Percentiles rank a stretch among this genome's conserved stretches.
These are phyloP conservation scores for Linnemannia hyalina DNA, from an alignment of 192 early-diverging fungal genomes.

Conservation along the genomic window DNA sequence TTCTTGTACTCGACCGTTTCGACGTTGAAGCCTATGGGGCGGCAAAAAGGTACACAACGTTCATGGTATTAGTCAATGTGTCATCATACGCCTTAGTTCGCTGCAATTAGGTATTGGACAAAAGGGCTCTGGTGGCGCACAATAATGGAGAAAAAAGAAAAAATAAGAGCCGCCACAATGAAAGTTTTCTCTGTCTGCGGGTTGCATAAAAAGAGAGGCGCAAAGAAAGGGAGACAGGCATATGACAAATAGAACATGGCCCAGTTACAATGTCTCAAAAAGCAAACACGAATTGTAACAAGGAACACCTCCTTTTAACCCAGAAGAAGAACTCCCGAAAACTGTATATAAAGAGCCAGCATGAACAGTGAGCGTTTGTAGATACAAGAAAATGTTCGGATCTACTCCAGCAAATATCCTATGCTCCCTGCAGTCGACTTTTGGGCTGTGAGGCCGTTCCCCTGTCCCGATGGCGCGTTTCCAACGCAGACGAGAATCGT, in stretches of 20 bases:
- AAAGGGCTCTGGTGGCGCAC: not conserved
- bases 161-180: not conserved
- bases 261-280: not conserved
- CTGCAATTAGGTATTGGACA: not conserved
- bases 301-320: not conserved
- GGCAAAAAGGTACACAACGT: not conserved
- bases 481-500: not conserved
- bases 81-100: not conserved
- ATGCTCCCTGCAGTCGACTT: not conserved
- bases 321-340: not conserved
- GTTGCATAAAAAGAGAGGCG: not conserved
- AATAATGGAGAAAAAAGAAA: not conserved
- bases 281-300: not conserved
- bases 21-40: slow-evolving; percentile 89
- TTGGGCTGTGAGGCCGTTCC: not conserved
- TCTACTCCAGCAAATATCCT: not conserved
- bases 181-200: not conserved
- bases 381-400: not conserved
- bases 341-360: not conserved
- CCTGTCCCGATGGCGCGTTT: not conserved
- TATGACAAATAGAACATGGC: slow-evolving; percentile 1
- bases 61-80: not conserved
- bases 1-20: slow-evolving; percentile 99
- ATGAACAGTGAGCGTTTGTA: not conserved
- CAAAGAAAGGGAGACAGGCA: not conserved